Conservation (phyloP, 345 rosid genomes). For the Eucalyptus erythrocorys region DNA sequence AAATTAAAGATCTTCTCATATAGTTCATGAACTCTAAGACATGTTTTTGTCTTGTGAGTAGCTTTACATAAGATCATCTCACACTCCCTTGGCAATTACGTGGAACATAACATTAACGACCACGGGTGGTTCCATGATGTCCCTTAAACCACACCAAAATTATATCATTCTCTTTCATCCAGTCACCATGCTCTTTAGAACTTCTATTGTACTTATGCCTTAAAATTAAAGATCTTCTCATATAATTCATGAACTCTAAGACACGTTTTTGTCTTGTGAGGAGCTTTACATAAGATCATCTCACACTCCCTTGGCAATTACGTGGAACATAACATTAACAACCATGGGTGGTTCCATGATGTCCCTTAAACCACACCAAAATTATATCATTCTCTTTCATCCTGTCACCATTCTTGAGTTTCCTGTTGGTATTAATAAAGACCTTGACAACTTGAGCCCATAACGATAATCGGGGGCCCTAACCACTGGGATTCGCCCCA, state of each 20-base stretch:
- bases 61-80: neutral
- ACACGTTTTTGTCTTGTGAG: neutral
- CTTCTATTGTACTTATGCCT: too few species aligned
- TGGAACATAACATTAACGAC: neutral
- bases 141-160: neutral
- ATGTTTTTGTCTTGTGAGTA: neutral
- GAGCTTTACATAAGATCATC: neutral
- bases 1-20: neutral
- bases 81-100: neutral
- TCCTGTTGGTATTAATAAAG: neutral
- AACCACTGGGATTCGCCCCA: too few species aligned
- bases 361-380: neutral
- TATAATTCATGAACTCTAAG: neutral
- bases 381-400: neutral
- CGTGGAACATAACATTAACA: neutral
- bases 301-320: neutral
- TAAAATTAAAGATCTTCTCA: neutral
- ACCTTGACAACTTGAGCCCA: neutral
- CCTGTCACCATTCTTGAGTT: neutral
- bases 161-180: neutral
- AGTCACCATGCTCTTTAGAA: neutral
- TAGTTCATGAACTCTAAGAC: neutral
- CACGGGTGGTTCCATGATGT: neutral
- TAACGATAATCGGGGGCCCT: neutral
- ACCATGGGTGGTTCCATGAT: neutral